Conservation (phyloP, 2,329 filamentous ascomycete genomes). For the Cercospora janseana region DNA sequence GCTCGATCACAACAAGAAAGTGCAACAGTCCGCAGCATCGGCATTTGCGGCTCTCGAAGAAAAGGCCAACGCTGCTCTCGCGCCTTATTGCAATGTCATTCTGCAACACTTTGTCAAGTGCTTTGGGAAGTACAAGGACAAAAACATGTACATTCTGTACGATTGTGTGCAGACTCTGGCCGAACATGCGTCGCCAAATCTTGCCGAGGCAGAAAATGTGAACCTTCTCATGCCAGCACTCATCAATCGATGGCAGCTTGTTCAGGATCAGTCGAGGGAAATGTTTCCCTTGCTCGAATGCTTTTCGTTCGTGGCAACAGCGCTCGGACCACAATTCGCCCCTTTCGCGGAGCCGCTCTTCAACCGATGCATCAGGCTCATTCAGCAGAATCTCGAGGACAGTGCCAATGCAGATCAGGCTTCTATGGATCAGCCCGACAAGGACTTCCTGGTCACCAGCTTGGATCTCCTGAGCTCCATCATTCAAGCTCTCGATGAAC, state of each 20-base stretch:
- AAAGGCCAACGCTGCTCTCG: conserved; percentile 76
- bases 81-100: conserved; percentile 85
- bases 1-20: conserved; percentile 96
- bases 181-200: conserved; percentile 78
- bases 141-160: conserved; percentile 98
- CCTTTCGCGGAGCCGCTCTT: conserved; percentile 86
- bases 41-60: conserved; percentile 96
- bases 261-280: conserved; percentile 85
- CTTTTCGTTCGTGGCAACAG: conserved; percentile 87
- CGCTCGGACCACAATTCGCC: conserved; percentile 76
- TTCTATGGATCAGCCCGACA: conserved; percentile 75
- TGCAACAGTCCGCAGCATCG: conserved; percentile 92
- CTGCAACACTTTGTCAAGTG: conserved; percentile 88
- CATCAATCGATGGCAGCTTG: conserved; percentile 81
- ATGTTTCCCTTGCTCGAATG: conserved; percentile 95
- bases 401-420: conserved; percentile 69
- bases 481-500: conserved; percentile 77
- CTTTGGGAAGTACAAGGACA: conserved; percentile 94
- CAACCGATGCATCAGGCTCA: conserved; percentile 80
- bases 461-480: conserved; percentile 90
- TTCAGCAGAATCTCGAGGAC: conserved; percentile 86
- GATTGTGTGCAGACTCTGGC: conserved; percentile 97
- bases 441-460: conserved; percentile 95
- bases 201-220: conserved; percentile 79
- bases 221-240: conserved; percentile 88